Evolutionary conservation across 495 filamentous ascomycete species (phyloP), one percentile per base, ranked within the genome.

Genomic region (Penicilliopsis zonata): DNA sequence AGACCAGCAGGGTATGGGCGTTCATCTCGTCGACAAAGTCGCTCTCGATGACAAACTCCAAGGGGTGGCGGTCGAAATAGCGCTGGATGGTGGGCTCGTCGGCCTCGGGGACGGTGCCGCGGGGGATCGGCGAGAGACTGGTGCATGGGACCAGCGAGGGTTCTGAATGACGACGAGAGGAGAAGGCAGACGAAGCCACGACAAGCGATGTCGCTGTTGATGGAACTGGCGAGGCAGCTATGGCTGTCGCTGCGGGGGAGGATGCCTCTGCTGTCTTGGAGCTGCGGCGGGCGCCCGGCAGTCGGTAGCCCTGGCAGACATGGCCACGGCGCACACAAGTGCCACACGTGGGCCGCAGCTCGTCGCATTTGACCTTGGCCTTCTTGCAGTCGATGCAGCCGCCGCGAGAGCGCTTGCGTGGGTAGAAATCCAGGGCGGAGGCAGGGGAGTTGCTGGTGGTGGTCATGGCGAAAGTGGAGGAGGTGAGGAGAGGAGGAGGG

Each of bases 21-120:
- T 36, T 36, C 34, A 36, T 36, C 34, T 36, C 34, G 15, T 33
- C 14, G 3, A 36, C 15, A 13, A 30, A 30, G 6, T 29, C 14
- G 3, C 13, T n/a, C 13, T 24, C 9, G 4, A 36, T 36, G 24
- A 36, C 25, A 4, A 36, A 3, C 14, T 36, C 34, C 6, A 14
- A 4, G 24, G 34, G 34, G 18, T 36, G 34, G 18, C 34, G 5
- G n/a, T 7, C 30, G 20, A 36, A 36, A 22, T 36, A 36, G 3
- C 16, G 18, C 10, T 30, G 12, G 20, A 36, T 36, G 25, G 20
- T 3, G 10, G 4, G 23, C 13, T 31, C 20, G 34, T 36, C 34
- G 7, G 34, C 34, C 19, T 8, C 34, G 13, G 20, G 8, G 20
- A 36, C 30, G 10, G 9, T 19, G 16, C 16, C 23, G 3, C 7